Base-by-base conservation (phyloP, 108 stramenopile species). In the Ochromonas danica region DNA sequence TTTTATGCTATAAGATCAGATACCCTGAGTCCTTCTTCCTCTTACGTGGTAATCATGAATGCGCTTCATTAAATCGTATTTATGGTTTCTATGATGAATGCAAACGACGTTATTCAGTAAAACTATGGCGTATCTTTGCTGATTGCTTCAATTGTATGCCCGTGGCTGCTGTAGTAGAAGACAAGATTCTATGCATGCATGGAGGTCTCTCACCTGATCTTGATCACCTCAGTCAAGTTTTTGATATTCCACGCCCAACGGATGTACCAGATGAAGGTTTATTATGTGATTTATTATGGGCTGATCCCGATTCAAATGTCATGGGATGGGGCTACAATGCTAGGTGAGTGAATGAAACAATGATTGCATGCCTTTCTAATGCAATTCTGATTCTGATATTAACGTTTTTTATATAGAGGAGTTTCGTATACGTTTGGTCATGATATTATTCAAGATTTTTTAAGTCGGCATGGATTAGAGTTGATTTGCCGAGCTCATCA, bases 21-120 rank as follows among this genome's bases (percentile, higher is more conserved):
- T 99, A 96, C 83, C 98, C 98, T 28, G 96, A 99, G 82, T 96
- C 97, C 88, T 97, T 99, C 87, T 99, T 99, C 86, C 81, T 99
- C 39, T 90, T 99, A 25, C 92, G 98, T 57, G 98, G 98, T 30
- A 99, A 99, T 85, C 98, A 99, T 88, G 97, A 98, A 87, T 97
- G 96, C 78, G 96, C 96, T 1, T 94, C 94, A 42, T 95, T 98
- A 86, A 99, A 99, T 87, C 89, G 98, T 81, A 98, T 99, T 81
- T 99, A 99, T 83, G 98, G 98, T 33, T 99, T 99, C 85, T 99
- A 98, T 84, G 97, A 98, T 87, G 98, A 99, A 84, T 97, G 97
- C 84, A 94, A 97, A 89, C 83, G 94, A 86, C 82, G 94, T 43
- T 85, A 85, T 40, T 78, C 77, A n/a, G 83, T 85, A 0, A 84